A percentile compares a stretch with the other conserved stretches of the same genome.
Evolutionary conservation across 495 filamentous ascomycete genomes (phyloP).

Genomic region (Trichoderma orchidacearum): DNA sequence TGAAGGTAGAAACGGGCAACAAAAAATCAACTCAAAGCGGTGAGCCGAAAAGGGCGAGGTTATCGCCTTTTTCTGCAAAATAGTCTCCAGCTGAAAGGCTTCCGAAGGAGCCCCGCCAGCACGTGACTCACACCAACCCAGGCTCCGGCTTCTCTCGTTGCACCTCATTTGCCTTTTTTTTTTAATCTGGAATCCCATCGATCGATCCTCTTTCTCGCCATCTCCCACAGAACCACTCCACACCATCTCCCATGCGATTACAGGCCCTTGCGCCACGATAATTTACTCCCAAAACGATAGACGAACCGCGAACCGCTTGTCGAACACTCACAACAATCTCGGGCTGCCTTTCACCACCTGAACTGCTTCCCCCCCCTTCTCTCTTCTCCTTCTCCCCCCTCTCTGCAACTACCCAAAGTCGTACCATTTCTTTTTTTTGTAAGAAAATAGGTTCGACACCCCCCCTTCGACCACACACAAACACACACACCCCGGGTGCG

Average conservation of each 20-base stretch:
- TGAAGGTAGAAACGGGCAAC: too few species aligned
- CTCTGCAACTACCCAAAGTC: not conserved
- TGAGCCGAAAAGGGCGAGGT: not conserved
- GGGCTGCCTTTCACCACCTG: not conserved
- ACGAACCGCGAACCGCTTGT: not conserved
- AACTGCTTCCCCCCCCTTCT: not conserved
- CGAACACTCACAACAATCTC: not conserved
- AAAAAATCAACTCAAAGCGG: too few species aligned
- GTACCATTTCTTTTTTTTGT: not conserved
- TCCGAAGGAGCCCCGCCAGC: not conserved
- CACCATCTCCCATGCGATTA: not conserved
- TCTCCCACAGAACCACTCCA: not conserved
- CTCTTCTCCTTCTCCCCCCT: not conserved
- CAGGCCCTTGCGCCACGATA: not conserved
- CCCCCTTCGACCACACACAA: not conserved
- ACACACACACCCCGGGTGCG: not conserved
- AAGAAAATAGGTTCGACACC: not conserved
- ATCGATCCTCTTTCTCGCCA: not conserved
- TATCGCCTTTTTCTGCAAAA: too few species aligned
- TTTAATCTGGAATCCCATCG: not conserved
- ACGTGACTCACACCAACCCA: not conserved
- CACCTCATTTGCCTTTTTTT: not conserved
- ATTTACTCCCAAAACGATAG: not conserved
- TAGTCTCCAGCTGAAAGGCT: not conserved
- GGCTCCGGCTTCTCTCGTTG: not conserved